phyloP scores from a whole-genome alignment of 139 green algal species.

The Klebsormidium nitens region DNA sequence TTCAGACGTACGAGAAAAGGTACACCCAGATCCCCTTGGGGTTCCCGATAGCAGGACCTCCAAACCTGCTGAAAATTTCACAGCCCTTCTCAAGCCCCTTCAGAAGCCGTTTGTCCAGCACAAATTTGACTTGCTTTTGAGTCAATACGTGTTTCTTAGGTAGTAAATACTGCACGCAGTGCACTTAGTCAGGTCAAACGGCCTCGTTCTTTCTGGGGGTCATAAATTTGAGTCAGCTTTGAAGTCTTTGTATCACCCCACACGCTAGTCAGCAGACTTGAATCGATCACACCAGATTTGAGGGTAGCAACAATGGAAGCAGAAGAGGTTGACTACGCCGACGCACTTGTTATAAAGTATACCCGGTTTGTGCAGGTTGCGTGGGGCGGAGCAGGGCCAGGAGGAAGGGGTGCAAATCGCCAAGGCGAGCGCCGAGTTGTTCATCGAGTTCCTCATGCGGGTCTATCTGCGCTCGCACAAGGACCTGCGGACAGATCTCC shows the following conservation, averaged over 20 bases:
- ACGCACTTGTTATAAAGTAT: too few relatives aligned
- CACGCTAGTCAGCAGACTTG: neutral
- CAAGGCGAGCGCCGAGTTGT: constrained; percentile 10
- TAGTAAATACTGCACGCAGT: neutral
- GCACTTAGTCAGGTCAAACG: neutral
- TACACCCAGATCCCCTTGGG: neutral
- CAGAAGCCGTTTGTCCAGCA: neutral
- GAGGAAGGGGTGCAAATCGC: neutral
- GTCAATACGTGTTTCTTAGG: neutral
- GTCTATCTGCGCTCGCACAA: constrained; percentile 21
- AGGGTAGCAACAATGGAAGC: neutral
- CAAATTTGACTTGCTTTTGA: constrained; percentile 14
- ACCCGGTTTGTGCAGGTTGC: neutral
- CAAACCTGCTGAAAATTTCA: neutral
- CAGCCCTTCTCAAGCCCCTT: neutral
- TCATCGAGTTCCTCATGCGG: constrained; percentile 18
- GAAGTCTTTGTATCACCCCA: neutral
- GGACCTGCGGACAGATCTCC: too few relatives aligned
- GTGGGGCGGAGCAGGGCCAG: neutral
- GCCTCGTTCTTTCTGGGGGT: too few relatives aligned
- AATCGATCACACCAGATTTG: neutral
- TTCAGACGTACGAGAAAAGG: constrained; percentile 18
- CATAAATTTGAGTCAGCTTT: neutral
- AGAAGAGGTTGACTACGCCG: too few relatives aligned
- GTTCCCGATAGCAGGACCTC: too few relatives aligned